These are phyloP conservation scores for Echites panduratus DNA, from an alignment of 257 asterid genomes.

Conservation along the genomic window DNA sequence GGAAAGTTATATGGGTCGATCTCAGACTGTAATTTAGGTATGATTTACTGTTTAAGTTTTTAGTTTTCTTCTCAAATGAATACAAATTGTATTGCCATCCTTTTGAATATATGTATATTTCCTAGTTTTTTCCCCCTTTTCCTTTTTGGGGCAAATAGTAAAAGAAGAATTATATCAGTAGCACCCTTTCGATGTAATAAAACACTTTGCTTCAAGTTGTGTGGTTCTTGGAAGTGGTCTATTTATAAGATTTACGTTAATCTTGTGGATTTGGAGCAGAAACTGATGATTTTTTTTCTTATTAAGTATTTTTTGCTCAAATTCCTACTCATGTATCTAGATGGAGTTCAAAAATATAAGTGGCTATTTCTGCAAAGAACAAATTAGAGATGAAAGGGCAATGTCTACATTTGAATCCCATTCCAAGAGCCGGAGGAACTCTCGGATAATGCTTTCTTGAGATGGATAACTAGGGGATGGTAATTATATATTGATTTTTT, in stretches of 20 bases:
- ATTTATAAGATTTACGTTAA: neutral
- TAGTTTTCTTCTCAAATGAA: neutral
- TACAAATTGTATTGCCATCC: slow-evolving; percentile 1
- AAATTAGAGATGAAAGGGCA: no score
- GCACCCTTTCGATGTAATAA: slow-evolving; percentile 9
- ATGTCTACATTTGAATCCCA: no score
- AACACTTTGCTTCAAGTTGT: neutral
- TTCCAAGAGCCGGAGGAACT: no score
- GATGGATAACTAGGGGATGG: no score
- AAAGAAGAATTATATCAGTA: neutral
- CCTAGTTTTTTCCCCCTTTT: neutral
- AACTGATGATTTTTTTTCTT: no score
- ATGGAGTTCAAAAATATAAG: no score
- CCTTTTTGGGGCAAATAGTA: slow-evolving; percentile 13
- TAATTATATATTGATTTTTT: no score
- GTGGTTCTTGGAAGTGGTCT: neutral
- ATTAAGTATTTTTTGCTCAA: no score
- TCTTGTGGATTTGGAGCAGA: no score
- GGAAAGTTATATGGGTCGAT: slow-evolving; percentile 1
- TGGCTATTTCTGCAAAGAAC: no score
- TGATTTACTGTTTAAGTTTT: neutral
- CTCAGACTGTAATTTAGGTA: slow-evolving; percentile 7
- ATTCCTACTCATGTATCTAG: no score
- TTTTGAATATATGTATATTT: slow-evolving; percentile 16
- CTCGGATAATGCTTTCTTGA: no score